Conservation (phyloP, 1,139 yeast species). For the Lodderomyces orthopsilosis region DNA sequence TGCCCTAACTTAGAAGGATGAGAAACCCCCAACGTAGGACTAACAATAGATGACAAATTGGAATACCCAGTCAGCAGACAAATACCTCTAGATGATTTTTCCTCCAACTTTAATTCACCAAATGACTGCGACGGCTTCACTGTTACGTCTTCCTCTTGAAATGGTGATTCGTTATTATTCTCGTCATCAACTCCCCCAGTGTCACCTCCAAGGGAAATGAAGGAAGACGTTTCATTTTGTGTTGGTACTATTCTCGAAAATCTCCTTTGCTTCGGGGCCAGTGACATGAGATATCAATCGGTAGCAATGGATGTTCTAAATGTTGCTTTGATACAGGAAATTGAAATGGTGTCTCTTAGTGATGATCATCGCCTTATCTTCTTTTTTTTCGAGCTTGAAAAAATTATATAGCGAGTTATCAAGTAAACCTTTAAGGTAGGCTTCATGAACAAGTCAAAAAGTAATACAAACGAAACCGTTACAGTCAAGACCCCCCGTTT, state of each 20-base stretch:
- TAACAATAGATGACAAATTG: background rate
- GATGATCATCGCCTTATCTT: background rate
- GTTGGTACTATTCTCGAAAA: conserved; percentile 24
- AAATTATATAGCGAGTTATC: too few species aligned
- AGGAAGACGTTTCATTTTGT: conserved; percentile 14
- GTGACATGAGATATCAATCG: background rate
- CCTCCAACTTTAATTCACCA: background rate
- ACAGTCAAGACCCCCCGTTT: background rate
- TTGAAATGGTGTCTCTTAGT: too few species aligned
- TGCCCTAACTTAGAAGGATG: background rate
- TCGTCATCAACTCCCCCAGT: conserved; percentile 1
- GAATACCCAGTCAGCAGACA: background rate
- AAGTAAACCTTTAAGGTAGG: too few species aligned
- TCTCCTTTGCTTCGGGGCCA: conserved; percentile 11
- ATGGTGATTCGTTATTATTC: background rate
- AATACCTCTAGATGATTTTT: background rate
- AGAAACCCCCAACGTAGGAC: background rate
- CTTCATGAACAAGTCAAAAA: too few species aligned
- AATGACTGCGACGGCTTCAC: background rate
- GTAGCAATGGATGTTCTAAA: background rate
- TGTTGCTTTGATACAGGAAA: too few species aligned
- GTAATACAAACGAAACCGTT: too few species aligned
- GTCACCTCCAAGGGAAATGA: conserved; percentile 10
- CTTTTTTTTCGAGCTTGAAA: too few species aligned
- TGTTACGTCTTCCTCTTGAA: background rate